phyloP scores from a whole-genome alignment of 2,329 filamentous ascomycete species.

The Ascochyta koolunga region DNA sequence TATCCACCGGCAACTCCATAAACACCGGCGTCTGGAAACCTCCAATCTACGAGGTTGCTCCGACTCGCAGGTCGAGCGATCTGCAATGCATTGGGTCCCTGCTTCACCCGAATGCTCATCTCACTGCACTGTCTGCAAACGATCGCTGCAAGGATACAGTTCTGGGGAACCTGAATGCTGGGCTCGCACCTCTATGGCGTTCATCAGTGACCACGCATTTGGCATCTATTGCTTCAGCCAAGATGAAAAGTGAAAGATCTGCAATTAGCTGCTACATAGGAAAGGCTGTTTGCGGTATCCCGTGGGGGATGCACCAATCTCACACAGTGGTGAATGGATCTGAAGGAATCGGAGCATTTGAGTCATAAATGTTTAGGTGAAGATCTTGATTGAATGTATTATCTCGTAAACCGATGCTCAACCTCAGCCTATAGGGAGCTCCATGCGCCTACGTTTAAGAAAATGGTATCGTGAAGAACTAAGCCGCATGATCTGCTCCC shows the following conservation, averaged over 20 bases:
- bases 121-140: conserved; percentile 4
- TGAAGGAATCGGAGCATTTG: not conserved
- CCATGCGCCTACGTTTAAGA: conserved; percentile 33
- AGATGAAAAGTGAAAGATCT: conserved; percentile 3
- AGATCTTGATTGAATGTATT: conserved; percentile 6
- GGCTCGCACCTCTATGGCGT: conserved; percentile 1
- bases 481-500: conserved; percentile 5
- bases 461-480: conserved; percentile 13
- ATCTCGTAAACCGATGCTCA: conserved; percentile 39
- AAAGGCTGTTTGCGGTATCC: conserved; percentile 4
- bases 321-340: not conserved
- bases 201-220: conserved; percentile 6
- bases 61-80: not conserved
- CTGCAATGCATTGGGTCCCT: conserved; percentile 1
- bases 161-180: not conserved
- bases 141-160: not conserved
- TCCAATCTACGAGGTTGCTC: not conserved
- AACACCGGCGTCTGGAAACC: not conserved
- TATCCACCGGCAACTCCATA: not conserved
- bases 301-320: not conserved
- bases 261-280: not conserved
- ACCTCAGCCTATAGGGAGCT: conserved; percentile 34
- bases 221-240: conserved; percentile 3
- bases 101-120: not conserved
- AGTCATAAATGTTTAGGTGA: not conserved